These are phyloP conservation scores for Paramyrothecium roridum DNA, from an alignment of 2,329 filamentous ascomycete genomes.

Conservation along the genomic window DNA sequence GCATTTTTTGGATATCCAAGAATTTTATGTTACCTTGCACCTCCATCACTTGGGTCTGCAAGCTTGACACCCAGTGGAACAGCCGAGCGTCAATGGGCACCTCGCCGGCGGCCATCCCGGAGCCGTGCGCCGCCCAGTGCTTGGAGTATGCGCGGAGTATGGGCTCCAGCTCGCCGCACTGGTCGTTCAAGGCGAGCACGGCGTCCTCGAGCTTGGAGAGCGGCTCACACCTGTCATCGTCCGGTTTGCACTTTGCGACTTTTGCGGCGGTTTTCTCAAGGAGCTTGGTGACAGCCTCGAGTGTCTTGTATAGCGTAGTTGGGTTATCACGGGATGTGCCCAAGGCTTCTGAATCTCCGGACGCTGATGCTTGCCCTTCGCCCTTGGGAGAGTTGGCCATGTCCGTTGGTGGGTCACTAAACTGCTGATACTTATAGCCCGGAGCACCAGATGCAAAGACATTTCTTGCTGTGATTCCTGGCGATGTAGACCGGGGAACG, in stretches of 20 bases:
- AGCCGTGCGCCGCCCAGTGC: conserved; percentile 9
- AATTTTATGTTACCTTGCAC: conserved; percentile 5
- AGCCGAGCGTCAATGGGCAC: conserved; percentile 12
- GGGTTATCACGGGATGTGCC: background rate
- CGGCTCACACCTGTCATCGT: background rate
- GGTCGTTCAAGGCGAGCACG: conserved; percentile 2
- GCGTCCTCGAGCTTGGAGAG: background rate
- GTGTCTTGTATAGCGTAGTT: background rate
- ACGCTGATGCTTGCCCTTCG: background rate
- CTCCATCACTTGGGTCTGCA: background rate
- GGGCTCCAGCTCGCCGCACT: conserved; percentile 10
- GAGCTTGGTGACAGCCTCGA: background rate
- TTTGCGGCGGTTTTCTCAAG: background rate
- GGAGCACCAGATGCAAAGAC: background rate
- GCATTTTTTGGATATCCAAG: too few species aligned
- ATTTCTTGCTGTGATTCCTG: background rate
- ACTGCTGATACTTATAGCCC: background rate
- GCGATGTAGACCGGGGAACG: background rate
- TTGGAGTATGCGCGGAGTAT: conserved; percentile 11
- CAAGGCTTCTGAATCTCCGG: too few species aligned
- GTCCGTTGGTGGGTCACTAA: too few species aligned
- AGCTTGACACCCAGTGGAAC: conserved; percentile 7
- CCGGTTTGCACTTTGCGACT: background rate
- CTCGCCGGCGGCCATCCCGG: conserved; percentile 4
- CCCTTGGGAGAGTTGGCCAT: background rate